These are phyloP conservation scores for Delphinella strobiligena DNA, from an alignment of 2,329 filamentous ascomycete species.

Conservation along the genomic window DNA sequence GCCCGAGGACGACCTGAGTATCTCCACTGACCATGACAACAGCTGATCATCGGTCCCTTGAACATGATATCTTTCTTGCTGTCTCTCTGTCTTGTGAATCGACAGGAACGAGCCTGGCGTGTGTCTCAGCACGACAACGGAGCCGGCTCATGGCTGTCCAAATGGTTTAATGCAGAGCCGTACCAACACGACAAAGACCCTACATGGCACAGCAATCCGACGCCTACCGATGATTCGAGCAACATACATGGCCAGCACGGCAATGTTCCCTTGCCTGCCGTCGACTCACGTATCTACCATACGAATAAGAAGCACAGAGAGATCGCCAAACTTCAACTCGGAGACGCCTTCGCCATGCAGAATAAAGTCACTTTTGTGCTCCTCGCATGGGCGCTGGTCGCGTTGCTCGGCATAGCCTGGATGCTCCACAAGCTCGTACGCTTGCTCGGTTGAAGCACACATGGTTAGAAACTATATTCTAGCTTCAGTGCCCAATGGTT, in stretches of 20 bases:
- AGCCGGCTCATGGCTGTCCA: conserved; percentile 25
- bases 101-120: conserved; percentile 40
- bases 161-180: conserved; percentile 29
- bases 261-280: conserved; percentile 3
- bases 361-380: not conserved
- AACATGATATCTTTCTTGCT: conserved; percentile 53
- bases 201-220: conserved; percentile 13
- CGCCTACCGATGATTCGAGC: not conserved
- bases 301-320: conserved; percentile 7
- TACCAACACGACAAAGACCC: conserved; percentile 27
- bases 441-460: too few species aligned
- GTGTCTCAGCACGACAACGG: conserved; percentile 22
- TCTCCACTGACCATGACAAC: conserved; percentile 1
- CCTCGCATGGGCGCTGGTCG: not conserved
- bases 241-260: conserved; percentile 1
- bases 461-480: too few species aligned
- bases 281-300: not conserved
- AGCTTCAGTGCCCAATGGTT: too few species aligned
- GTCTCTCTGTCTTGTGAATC: conserved; percentile 52
- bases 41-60: conserved; percentile 47
- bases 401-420: not conserved
- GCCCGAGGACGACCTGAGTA: conserved; percentile 1
- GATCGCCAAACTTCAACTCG: conserved; percentile 4
- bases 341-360: conserved; percentile 2
- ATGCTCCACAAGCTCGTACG: too few species aligned